phyloP scores from a whole-genome alignment of 441 rosid species.

The Mallotus repandus region DNA sequence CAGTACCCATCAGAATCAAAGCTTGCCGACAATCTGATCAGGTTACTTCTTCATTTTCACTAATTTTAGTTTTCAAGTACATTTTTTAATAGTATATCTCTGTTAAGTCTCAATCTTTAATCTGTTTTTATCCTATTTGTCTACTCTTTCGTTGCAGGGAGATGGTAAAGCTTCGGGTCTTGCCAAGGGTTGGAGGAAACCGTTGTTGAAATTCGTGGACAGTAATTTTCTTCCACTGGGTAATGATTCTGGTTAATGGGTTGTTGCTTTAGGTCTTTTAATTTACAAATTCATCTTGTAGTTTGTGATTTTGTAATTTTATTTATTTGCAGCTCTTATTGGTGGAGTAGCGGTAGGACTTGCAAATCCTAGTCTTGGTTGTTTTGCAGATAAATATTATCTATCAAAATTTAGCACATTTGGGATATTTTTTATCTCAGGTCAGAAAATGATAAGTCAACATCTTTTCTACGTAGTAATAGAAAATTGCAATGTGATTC shows the following conservation, averaged over 20 bases:
- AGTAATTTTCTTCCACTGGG: slow-evolving; percentile 85
- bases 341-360: slow-evolving; percentile 83
- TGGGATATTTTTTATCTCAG: slow-evolving; percentile 80
- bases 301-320: slow-evolving; percentile 20
- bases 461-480: background rate
- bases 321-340: slow-evolving; percentile 62
- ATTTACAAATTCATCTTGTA: background rate
- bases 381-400: slow-evolving; percentile 72
- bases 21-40: slow-evolving; percentile 45
- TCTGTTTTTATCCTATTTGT: too few relatives aligned
- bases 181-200: slow-evolving; percentile 40
- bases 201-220: slow-evolving; percentile 46
- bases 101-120: too few relatives aligned
- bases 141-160: slow-evolving; percentile 31
- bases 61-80: background rate
- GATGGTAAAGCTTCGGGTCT: slow-evolving; percentile 30
- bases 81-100: background rate
- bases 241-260: slow-evolving; percentile 16
- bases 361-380: slow-evolving; percentile 82
- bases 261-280: background rate
- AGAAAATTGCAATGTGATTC: background rate
- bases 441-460: slow-evolving; percentile 27
- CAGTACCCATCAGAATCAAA: slow-evolving; percentile 30
- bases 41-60: slow-evolving; percentile 25
- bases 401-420: slow-evolving; percentile 76